Evolutionary conservation across 2,329 filamentous ascomycete species (phyloP).

Genomic region (Trichoderma cornu-damae): DNA sequence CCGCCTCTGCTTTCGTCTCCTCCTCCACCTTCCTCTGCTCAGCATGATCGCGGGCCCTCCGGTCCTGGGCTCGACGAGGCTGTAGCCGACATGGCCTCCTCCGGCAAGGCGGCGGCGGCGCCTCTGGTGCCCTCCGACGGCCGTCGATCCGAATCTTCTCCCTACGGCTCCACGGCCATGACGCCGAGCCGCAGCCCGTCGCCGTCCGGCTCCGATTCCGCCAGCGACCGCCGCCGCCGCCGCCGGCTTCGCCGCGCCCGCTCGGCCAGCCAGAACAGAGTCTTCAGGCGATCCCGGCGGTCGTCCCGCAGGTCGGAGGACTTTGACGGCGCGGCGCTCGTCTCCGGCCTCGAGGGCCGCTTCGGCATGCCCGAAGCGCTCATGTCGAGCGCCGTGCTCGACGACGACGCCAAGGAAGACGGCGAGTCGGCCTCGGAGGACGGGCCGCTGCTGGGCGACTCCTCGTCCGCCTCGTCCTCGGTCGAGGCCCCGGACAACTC

Average conservation of each 20-base stretch:
- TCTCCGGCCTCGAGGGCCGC: constrained; percentile 49
- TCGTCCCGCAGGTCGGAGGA: constrained; percentile 43
- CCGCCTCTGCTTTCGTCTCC: constrained; percentile 16
- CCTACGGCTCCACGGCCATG: constrained; percentile 32
- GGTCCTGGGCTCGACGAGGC: constrained; percentile 26
- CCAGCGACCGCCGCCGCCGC: constrained; percentile 28
- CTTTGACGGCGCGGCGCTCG: constrained; percentile 46
- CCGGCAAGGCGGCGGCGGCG: constrained; percentile 24
- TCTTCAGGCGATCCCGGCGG: constrained; percentile 32
- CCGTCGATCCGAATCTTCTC: constrained; percentile 28
- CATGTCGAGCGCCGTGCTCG: constrained; percentile 42
- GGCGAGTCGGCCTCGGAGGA: constrained; percentile 31
- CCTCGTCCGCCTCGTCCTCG: constrained; percentile 34
- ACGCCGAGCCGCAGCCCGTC: constrained; percentile 35
- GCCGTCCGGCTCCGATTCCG: constrained; percentile 31
- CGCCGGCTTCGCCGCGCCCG: constrained; percentile 33
- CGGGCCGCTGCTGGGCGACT: constrained; percentile 33
- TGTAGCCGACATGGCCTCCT: constrained; percentile 22
- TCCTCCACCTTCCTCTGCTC: constrained; percentile 17
- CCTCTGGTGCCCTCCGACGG: constrained; percentile 31
- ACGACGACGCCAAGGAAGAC: constrained; percentile 25
- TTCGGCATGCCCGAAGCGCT: constrained; percentile 48
- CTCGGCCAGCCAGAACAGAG: constrained; percentile 31
- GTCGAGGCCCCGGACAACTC: constrained; percentile 53
- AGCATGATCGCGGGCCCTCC: constrained; percentile 21